These are phyloP conservation scores for Thalassiosira gravida DNA, from an alignment of 352 stramenopile genomes.

Conservation along the genomic window DNA sequence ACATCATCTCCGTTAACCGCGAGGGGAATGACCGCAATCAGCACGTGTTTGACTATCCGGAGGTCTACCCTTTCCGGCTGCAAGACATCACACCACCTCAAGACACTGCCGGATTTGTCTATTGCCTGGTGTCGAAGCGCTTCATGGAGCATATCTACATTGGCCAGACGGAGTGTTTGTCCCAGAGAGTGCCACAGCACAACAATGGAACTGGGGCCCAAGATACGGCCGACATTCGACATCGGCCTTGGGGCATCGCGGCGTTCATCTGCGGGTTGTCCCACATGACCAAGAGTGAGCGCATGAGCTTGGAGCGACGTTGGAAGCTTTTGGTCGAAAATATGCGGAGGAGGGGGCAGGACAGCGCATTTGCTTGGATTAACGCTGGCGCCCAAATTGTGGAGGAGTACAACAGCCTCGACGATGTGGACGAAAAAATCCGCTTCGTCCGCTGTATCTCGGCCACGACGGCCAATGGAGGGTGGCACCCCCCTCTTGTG, in stretches of 20 bases:
- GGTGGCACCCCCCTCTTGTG: background rate
- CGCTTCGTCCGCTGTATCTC: background rate
- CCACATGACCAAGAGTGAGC: background rate
- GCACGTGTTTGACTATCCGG: slow-evolving; percentile 15
- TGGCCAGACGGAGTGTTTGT: slow-evolving; percentile 16
- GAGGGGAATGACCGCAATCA: background rate
- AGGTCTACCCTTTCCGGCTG: slow-evolving; percentile 17
- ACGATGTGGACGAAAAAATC: background rate
- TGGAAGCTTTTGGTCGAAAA: background rate
- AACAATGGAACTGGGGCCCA: slow-evolving; percentile 9
- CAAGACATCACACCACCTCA: background rate
- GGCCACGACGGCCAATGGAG: background rate
- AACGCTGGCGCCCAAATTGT: background rate
- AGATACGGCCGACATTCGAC: background rate
- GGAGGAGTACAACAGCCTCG: background rate
- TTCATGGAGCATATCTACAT: slow-evolving; percentile 17
- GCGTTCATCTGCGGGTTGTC: slow-evolving; percentile 28
- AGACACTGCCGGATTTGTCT: slow-evolving; percentile 20
- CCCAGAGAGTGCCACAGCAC: slow-evolving; percentile 9
- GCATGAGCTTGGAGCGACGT: background rate
- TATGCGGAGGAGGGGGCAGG: background rate
- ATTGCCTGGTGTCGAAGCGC: slow-evolving; percentile 14
- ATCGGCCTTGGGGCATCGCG: slow-evolving; percentile 14
- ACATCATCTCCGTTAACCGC: slow-evolving; percentile 8
- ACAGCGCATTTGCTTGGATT: background rate